A percentile compares a stretch with the other conserved stretches of the same genome.
These are phyloP conservation scores for Auriculariales sp. DNA, from an alignment of 768 basidiomycete genomes.

Conservation along the genomic window DNA sequence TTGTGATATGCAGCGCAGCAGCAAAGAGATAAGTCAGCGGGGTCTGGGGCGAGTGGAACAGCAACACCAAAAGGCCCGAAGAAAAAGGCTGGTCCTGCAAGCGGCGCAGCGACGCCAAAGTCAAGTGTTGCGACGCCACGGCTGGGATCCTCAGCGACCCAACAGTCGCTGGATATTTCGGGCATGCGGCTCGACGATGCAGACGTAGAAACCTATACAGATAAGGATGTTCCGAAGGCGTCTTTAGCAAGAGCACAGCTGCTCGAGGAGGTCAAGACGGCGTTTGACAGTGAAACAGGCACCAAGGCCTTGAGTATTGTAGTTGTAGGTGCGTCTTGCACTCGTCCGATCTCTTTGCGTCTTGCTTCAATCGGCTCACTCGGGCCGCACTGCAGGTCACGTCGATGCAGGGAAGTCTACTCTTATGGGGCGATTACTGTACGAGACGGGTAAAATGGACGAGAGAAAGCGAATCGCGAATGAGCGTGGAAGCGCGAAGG, in stretches of 20 bases:
- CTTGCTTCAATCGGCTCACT: background rate
- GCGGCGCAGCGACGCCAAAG: constrained; percentile 13
- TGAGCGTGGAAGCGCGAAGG: constrained; percentile 77
- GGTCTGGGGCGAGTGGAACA: constrained; percentile 23
- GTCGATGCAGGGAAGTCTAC: constrained; percentile 99
- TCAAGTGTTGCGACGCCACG: background rate
- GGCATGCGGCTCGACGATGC: constrained; percentile 45
- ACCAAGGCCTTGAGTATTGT: constrained; percentile 75
- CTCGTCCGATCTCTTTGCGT: background rate
- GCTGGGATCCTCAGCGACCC: constrained; percentile 10
- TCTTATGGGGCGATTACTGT: constrained; percentile 85
- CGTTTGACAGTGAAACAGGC: constrained; percentile 28
- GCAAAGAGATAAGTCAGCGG: constrained; percentile 55
- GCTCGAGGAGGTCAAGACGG: constrained; percentile 58
- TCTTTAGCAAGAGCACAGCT: constrained; percentile 66
- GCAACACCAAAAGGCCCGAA: constrained; percentile 23
- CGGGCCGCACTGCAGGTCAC: constrained; percentile 45
- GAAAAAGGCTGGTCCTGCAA: constrained; percentile 22
- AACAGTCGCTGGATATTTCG: constrained; percentile 55
- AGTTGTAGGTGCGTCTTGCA: constrained; percentile 57
- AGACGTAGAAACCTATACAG: constrained; percentile 14
- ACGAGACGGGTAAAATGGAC: constrained; percentile 78
- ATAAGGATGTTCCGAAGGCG: constrained; percentile 46
- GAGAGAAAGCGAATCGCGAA: constrained; percentile 76
- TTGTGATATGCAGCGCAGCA: constrained; percentile 42